These are phyloP conservation scores for Gremmenia infestans DNA, from an alignment of 2,329 filamentous ascomycete species.

Conservation along the genomic window DNA sequence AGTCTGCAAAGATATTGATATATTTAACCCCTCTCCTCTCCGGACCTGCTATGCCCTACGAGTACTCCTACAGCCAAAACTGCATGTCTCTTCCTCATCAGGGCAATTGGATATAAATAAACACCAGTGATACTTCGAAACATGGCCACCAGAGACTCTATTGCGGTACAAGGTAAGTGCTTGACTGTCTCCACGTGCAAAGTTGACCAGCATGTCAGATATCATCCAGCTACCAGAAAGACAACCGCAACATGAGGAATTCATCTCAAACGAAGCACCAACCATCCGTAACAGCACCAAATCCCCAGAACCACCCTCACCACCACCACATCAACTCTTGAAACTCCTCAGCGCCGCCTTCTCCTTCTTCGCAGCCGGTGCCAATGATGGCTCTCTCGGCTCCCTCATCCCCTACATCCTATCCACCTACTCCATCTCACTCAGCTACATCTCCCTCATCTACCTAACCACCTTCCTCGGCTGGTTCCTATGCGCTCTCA, in stretches of 20 bases:
- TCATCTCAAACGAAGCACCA: not conserved
- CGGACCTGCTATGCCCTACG: too few species aligned
- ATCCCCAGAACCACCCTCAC: not conserved
- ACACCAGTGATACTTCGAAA: too few species aligned
- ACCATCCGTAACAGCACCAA: not conserved
- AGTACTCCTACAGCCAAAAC: too few species aligned
- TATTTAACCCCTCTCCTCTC: too few species aligned
- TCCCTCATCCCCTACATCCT: conserved; percentile 60
- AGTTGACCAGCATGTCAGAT: too few species aligned
- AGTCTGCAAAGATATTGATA: too few species aligned
- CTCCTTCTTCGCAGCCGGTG: conserved; percentile 61
- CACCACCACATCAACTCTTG: not conserved
- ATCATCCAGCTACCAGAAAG: not conserved
- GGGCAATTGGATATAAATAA: too few species aligned
- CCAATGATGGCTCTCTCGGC: conserved; percentile 61
- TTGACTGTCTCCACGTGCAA: too few species aligned
- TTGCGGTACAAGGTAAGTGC: too few species aligned
- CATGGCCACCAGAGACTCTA: too few species aligned
- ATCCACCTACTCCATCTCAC: conserved; percentile 48
- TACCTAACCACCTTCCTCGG: conserved; percentile 53
- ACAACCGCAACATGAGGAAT: not conserved
- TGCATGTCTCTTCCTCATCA: too few species aligned
- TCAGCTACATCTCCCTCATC: conserved; percentile 46
- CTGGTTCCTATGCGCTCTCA: conserved; percentile 54
- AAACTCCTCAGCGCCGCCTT: conserved; percentile 53